Percentiles rank a stretch among this genome's conserved stretches.
These are phyloP conservation scores for Tetracladium marchalianum DNA, from an alignment of 495 filamentous ascomycete genomes.

Conservation along the genomic window DNA sequence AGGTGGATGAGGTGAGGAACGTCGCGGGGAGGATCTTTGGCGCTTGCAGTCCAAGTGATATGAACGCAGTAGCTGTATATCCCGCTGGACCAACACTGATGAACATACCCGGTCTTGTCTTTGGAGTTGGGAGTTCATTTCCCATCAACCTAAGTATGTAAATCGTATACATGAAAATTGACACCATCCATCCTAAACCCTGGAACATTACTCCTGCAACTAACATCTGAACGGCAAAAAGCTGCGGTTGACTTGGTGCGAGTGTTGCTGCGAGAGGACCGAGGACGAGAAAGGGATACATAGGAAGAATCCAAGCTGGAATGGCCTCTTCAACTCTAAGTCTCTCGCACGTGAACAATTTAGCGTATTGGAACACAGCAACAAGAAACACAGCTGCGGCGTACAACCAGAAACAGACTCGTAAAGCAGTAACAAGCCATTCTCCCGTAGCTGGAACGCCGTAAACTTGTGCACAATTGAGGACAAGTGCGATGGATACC, in stretches of 20 bases:
- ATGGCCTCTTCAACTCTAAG: constrained; percentile 28
- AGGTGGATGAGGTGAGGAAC: constrained; percentile 10
- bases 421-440: constrained; percentile 31
- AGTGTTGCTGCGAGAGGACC: constrained; percentile 36
- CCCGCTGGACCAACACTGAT: constrained; percentile 59
- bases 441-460: constrained; percentile 31
- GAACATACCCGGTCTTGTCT: constrained; percentile 44
- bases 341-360: constrained; percentile 32
- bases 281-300: constrained; percentile 43
- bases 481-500: constrained; percentile 51
- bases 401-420: constrained; percentile 44
- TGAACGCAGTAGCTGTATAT: constrained; percentile 58
- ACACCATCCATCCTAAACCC: constrained; percentile 39
- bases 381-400: constrained; percentile 30
- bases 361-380: constrained; percentile 38
- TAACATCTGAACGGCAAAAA: constrained; percentile 32
- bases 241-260: constrained; percentile 29
- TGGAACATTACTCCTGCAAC: constrained; percentile 40
- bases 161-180: constrained; percentile 37
- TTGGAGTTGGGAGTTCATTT: constrained; percentile 17
- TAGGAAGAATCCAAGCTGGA: constrained; percentile 46
- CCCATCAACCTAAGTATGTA: constrained; percentile 24
- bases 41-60: constrained; percentile 34
- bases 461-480: constrained; percentile 48
- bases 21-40: constrained; percentile 23